Evolutionary conservation across 805 yeast genomes (phyloP).

Genomic region (Metschnikowia koreensis): DNA sequence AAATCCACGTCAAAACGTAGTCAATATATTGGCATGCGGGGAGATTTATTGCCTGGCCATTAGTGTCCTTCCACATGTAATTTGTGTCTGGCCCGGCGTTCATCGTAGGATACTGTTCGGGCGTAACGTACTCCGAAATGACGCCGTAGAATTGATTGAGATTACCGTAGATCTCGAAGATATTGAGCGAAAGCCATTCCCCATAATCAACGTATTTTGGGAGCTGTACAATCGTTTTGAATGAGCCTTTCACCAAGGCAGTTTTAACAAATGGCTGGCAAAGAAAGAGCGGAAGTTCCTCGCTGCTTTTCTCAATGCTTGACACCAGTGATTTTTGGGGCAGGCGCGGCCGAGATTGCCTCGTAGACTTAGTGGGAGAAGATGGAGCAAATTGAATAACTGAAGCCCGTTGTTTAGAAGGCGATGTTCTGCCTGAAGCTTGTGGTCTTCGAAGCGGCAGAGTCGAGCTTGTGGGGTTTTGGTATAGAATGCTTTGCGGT

Average conservation of each 20-base stretch:
- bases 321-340: conserved; percentile 11
- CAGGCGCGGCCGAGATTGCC: conserved; percentile 18
- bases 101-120: conserved; percentile 89
- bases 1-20: conserved; percentile 86
- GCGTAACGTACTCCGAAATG: conserved; percentile 87
- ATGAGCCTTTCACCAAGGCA: conserved; percentile 93
- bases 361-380: conserved; percentile 22
- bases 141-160: conserved; percentile 86
- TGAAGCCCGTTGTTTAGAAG: conserved; percentile 28
- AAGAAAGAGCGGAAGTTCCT: conserved; percentile 59
- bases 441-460: conserved; percentile 37
- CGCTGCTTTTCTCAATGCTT: conserved; percentile 10
- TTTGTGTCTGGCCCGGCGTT: conserved; percentile 92
- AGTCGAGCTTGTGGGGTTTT: conserved; percentile 31
- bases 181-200: conserved; percentile 94
- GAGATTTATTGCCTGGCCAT: conserved; percentile 73
- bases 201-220: conserved; percentile 93
- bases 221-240: conserved; percentile 89
- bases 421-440: conserved; percentile 41
- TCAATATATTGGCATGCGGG: conserved; percentile 95
- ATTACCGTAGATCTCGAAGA: conserved; percentile 84
- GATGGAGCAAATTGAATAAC: conserved; percentile 25
- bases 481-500: conserved; percentile 29
- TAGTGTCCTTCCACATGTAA: conserved; percentile 83
- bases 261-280: conserved; percentile 93